These are phyloP conservation scores for Mycena rosella DNA, from an alignment of 768 basidiomycete species.

Conservation along the genomic window DNA sequence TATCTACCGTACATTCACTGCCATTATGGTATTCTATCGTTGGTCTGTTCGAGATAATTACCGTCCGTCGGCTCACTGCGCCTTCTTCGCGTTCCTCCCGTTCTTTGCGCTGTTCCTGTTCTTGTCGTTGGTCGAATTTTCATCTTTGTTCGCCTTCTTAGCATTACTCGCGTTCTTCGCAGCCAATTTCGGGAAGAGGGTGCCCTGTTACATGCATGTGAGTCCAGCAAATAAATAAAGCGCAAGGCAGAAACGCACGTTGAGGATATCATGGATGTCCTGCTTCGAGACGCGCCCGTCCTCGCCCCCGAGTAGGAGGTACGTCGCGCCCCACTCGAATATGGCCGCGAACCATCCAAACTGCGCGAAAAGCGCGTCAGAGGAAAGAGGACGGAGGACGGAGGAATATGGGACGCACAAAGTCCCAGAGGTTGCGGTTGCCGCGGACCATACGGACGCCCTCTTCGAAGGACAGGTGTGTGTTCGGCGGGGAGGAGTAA, in stretches of 20 bases:
- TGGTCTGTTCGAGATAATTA: too few species aligned
- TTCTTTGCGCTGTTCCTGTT: too few species aligned
- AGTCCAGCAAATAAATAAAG: too few species aligned
- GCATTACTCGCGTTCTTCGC: too few species aligned
- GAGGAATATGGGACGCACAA: conserved; percentile 39
- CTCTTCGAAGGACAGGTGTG: conserved; percentile 54
- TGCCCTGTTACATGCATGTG: not conserved
- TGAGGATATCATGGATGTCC: conserved; percentile 55
- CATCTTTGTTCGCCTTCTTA: too few species aligned
- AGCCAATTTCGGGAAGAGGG: conserved; percentile 25
- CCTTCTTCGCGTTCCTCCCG: too few species aligned
- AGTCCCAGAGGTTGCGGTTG: conserved; percentile 55
- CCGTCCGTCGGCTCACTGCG: too few species aligned
- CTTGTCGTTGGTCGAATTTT: too few species aligned
- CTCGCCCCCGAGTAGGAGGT: conserved; percentile 52
- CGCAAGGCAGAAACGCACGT: conserved; percentile 44
- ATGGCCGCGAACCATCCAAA: conserved; percentile 57
- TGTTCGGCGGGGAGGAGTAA: conserved; percentile 56
- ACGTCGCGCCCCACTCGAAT: conserved; percentile 58
- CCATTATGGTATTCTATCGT: too few species aligned
- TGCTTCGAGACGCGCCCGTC: conserved; percentile 54
- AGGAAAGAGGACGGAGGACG: not conserved
- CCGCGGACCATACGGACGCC: conserved; percentile 56
- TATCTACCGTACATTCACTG: too few species aligned
- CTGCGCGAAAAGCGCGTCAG: conserved; percentile 39